Base-by-base conservation (phyloP, 331 rosid genomes). In the Pyracantha coccinea region DNA sequence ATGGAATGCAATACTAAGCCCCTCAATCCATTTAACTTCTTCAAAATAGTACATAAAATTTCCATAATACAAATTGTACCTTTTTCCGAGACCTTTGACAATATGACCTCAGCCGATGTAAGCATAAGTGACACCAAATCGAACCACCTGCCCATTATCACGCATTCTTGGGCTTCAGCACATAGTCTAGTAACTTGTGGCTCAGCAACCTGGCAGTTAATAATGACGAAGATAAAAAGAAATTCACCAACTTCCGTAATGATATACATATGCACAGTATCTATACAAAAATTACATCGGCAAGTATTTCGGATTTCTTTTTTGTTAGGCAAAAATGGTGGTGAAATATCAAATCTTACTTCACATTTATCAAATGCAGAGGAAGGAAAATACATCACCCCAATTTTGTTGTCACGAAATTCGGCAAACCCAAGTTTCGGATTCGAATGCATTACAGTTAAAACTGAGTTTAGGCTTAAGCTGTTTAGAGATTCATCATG, bases 1-100 rank as follows among this genome's bases (percentile, higher is more conserved):
- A 23, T 15, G 66, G 33, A 15, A 21, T 23, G 55, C 67, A 19
- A 57, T 33, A 32, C 66, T 53, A 41, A 17, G 55, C 65, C 44
- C 1, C 31, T 29, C 0, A 28, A 19, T 17, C 63, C 14, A 69
- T 21, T 61, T 9, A 58, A 41, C 47, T 0, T 41, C 47, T 10
- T 41, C 47, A 41, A 41, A 72, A 59, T n/a, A 13, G 41, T 9
- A 20, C 25, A 59, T 13, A 45, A 45, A 45, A 25, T 24, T 13
- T 38, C 13, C 25, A 54, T 4, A 24, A 8, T 31, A 65, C n/a
- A 8, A 4, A 41, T 5, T 57, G 19, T 80, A 95, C 99, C 99
- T 95, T 92, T 95, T 47, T 95, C 99, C 14, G 97, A 80, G 74
- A 92, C 91, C 90, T 92, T 92, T 8, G 99, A 85, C 79, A 92